Percentiles rank a stretch among this genome's conserved stretches.
phyloP scores from a whole-genome alignment of 2,329 filamentous ascomycete species.

The Fusarium begoniae region DNA sequence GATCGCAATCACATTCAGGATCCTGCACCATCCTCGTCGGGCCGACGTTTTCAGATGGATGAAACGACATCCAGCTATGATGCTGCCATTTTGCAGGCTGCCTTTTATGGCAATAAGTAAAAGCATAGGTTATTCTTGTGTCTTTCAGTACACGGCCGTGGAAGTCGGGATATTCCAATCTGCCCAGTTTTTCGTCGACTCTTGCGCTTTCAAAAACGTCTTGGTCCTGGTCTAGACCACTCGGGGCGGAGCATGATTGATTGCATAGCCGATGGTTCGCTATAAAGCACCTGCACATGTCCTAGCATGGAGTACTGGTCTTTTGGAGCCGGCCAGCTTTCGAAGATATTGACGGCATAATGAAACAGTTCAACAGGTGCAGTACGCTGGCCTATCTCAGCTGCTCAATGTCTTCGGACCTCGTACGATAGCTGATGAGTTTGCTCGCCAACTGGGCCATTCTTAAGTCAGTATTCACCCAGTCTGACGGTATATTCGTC shows the following conservation, averaged over 20 bases:
- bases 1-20: constrained; percentile 32
- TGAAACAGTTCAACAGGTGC: constrained; percentile 6
- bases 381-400: constrained; percentile 3
- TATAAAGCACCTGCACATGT: neutral
- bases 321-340: neutral
- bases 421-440: constrained; percentile 17
- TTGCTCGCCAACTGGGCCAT: neutral
- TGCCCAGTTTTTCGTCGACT: neutral
- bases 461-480: neutral
- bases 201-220: neutral
- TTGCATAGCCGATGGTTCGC: neutral
- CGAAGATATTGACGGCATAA: neutral
- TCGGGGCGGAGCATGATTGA: constrained; percentile 2
- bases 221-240: constrained; percentile 24
- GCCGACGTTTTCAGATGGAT: constrained; percentile 46
- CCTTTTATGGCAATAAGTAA: constrained; percentile 45
- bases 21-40: constrained; percentile 18
- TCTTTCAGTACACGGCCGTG: neutral
- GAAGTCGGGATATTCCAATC: neutral
- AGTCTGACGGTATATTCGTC: constrained; percentile 10
- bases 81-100: constrained; percentile 48
- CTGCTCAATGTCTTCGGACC: constrained; percentile 7
- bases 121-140: neutral
- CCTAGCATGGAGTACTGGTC: neutral
- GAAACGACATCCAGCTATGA: constrained; percentile 49